Evolutionary conservation across 2,329 filamentous ascomycete genomes (phyloP), one percentile per base, ranked within the genome.

Genomic region (Drechslerella dactyloides): DNA sequence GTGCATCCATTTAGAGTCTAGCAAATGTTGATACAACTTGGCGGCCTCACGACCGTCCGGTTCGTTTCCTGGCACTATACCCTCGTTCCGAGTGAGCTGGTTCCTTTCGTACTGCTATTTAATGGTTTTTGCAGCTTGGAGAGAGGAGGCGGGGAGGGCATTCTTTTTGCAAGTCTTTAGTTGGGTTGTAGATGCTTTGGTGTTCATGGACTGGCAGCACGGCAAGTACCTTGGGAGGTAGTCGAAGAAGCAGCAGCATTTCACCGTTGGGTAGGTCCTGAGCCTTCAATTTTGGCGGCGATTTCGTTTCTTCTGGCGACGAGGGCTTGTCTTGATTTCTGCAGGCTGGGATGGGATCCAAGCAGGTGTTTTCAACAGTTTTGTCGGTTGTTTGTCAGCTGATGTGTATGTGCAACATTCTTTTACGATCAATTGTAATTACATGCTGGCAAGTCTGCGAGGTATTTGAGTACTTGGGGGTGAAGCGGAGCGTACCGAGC

Each of bases 301-400:
- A 69, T 62, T 58, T 58, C 65, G 23, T 63, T 59, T 50, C 58
- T 62, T 52, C 58, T 33, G 48, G 35, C 19, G 37, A 69, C 58
- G 1, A 69, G 46, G 27, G 23, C n/a, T 19, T 69, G 52, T 48
- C 65, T 46, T n/a, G 65, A 54, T 40, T 50, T 54, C 15, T 46
- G 48, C 53, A 62, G 35, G 13, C 58, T 62, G 44, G 15, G 23
- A 13, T 10, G n/a, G 17, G 17, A 8, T 56, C 19, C 35, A 44
- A 17, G 13, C 11, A 13, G 37, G 37, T 13, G 37, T 42, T 33
- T 33, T 8, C 27, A 33, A 33, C 27, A 33, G 8, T 33, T 33
- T 33, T 33, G 8, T 8, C 27, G n/a, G n/a, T n/a, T 33, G 27
- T 33, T 8, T 33, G 27, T 33, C 27, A 33, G 27, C 27, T 3